Percentiles rank a stretch among this genome's conserved stretches.
These are phyloP conservation scores for Mediolabrus comicus DNA, from an alignment of 108 stramenopile genomes.

Conservation along the genomic window DNA sequence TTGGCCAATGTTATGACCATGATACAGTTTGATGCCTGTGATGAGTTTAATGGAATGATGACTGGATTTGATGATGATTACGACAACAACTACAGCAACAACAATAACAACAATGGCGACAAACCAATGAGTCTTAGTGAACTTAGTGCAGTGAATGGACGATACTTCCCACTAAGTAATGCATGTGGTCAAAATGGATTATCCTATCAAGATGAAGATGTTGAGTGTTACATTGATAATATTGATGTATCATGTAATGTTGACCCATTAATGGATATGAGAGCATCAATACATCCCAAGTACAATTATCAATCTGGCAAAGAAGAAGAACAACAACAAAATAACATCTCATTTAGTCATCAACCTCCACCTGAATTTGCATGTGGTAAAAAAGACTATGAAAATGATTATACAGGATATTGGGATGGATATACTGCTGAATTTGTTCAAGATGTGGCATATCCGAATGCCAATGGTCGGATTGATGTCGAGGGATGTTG, in stretches of 20 bases:
- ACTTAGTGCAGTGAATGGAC: slow-evolving; percentile 28
- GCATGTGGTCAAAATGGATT: slow-evolving; percentile 37
- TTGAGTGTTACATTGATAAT: neutral
- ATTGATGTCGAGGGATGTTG: slow-evolving; percentile 47
- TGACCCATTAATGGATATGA: slow-evolving; percentile 22
- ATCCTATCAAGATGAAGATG: slow-evolving; percentile 24
- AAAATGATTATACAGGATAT: slow-evolving; percentile 12
- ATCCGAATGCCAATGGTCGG: slow-evolving; percentile 25
- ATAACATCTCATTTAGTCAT: neutral
- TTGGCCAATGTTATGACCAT: slow-evolving; percentile 34
- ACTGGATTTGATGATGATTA: neutral
- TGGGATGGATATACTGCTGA: slow-evolving; percentile 30
- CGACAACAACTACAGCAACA: slow-evolving; percentile 1
- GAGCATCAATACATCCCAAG: slow-evolving; percentile 19
- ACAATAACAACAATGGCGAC: slow-evolving; percentile 1
- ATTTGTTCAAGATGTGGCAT: slow-evolving; percentile 28
- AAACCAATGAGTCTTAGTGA: neutral
- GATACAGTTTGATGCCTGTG: slow-evolving; percentile 42
- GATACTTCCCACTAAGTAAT: slow-evolving; percentile 33
- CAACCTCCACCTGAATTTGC: slow-evolving; percentile 20
- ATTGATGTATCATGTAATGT: slow-evolving; percentile 27
- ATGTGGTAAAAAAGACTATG: slow-evolving; percentile 9
- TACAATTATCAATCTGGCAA: slow-evolving; percentile 13
- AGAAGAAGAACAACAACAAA: neutral
- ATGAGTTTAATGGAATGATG: slow-evolving; percentile 41